Percentiles rank a stretch among this genome's conserved stretches.
Evolutionary conservation across 2,329 filamentous ascomycete genomes (phyloP).

Genomic region (Aspergillus pseudoviridinutans): DNA sequence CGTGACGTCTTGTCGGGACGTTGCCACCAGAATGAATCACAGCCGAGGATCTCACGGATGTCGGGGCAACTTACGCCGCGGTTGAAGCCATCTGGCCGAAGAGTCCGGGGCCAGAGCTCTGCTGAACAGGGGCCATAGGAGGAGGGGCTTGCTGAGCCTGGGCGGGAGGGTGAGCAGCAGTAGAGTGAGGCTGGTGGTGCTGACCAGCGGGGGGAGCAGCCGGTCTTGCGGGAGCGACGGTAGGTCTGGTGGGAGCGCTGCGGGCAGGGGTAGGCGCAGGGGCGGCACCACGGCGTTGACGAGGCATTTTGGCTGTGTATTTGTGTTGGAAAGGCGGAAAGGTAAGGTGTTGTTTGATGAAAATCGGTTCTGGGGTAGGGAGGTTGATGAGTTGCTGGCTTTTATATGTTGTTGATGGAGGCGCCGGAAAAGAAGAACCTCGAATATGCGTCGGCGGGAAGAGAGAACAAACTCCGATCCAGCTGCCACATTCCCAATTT

Average conservation of each 20-base stretch:
- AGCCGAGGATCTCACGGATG: background rate
- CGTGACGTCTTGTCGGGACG: background rate
- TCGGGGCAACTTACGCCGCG: slow-evolving; percentile 71
- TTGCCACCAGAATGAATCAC: background rate
- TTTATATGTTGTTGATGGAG: slow-evolving; percentile 8
- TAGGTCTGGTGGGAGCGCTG: slow-evolving; percentile 64
- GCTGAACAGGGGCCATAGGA: slow-evolving; percentile 41
- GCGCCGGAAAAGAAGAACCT: slow-evolving; percentile 17
- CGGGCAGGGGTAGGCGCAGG: slow-evolving; percentile 46
- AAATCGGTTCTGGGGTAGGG: slow-evolving; percentile 2
- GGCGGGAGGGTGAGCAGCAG: slow-evolving; percentile 51
- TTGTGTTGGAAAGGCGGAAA: slow-evolving; percentile 17
- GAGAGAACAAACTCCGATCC: slow-evolving; percentile 22
- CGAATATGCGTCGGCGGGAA: slow-evolving; percentile 20
- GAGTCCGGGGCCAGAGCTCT: slow-evolving; percentile 70
- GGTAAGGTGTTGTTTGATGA: slow-evolving; percentile 21
- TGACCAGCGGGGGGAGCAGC: slow-evolving; percentile 49
- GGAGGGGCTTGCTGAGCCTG: slow-evolving; percentile 50
- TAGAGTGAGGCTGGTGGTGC: slow-evolving; percentile 66
- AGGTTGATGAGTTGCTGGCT: slow-evolving; percentile 2
- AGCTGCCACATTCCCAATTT: slow-evolving; percentile 6
- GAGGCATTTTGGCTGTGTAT: slow-evolving; percentile 60
- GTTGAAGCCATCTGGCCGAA: slow-evolving; percentile 98
- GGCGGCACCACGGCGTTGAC: slow-evolving; percentile 65
- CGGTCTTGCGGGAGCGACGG: slow-evolving; percentile 55